Base-by-base conservation (phyloP, 768 basidiomycete species). In the Solioccasus polychromus region DNA sequence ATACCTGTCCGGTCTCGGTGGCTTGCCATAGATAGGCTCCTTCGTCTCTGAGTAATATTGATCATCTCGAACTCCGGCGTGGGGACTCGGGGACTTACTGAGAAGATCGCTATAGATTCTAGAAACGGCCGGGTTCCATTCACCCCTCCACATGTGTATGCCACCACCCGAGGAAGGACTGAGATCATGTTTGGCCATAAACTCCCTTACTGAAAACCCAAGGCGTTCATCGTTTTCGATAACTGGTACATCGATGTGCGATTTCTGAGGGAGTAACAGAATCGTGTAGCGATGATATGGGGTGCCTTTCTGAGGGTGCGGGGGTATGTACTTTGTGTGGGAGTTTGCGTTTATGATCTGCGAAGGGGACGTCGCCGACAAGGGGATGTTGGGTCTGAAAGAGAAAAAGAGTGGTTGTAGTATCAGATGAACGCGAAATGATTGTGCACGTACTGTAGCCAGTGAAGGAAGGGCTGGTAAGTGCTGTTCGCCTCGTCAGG, bases 251-350 rank as follows among this genome's bases (percentile, higher is more conserved):
- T 76, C 55, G 8, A 69, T 43, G 1, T 42, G 45, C 59, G 31
- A 80, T 61, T 78, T 72, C 55, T 95, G 92, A 9, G 80, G 83
- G 37, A 94, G 74, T 23, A 95, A 70, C 23, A 95, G 70, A 35
- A 85, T 54, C 8, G 82, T 78, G 64, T 95, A 96, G 50, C 95
- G 91, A 68, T 99, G 95, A 67, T 90, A 92, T 0, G 82, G 80
- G 10, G 92, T 86, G 39, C 93, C 92, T 29, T 78, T 78, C 61
- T 92, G 88, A 3, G 95, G 95, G 54, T 96, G 92, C 4, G 94
- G 96, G 5, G 95, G 88, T 52, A 94, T 72, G 65, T 94, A 97
- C 20, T 70, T 68, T 6, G 85, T 87, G 62, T 88, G 86, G 2
- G 72, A 64, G 51, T 78, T 71, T 42, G 75, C 58, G 29, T 72